phyloP scores from a whole-genome alignment of 352 stramenopile species.

The Phytophthora fragariaefolia region DNA sequence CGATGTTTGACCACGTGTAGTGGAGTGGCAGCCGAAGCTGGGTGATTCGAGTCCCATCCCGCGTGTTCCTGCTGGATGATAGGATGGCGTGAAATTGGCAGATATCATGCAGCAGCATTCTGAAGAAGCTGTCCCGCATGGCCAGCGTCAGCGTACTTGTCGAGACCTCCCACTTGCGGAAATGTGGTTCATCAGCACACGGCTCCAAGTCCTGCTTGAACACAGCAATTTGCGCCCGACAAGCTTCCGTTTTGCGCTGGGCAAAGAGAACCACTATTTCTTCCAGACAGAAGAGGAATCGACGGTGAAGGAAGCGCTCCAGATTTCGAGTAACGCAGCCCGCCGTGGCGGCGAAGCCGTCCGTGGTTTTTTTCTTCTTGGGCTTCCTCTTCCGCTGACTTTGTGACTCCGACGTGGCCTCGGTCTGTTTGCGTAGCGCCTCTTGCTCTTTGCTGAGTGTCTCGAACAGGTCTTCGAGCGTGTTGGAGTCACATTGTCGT shows the following conservation, averaged over 20 bases:
- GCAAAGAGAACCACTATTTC: slow-evolving; percentile 80
- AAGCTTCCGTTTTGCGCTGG: slow-evolving; percentile 70
- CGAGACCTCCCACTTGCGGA: slow-evolving; percentile 76
- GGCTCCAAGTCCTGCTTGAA: slow-evolving; percentile 67
- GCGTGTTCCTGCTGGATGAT: slow-evolving; percentile 71
- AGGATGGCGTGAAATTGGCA: slow-evolving; percentile 72
- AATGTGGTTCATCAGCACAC: slow-evolving; percentile 44
- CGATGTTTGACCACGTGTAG: slow-evolving; percentile 56
- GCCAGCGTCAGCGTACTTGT: slow-evolving; percentile 71
- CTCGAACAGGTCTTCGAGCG: slow-evolving; percentile 62
- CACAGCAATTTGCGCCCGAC: slow-evolving; percentile 46
- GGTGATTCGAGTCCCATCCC: slow-evolving; percentile 73
- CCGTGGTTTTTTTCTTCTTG: slow-evolving; percentile 41
- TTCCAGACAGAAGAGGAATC: slow-evolving; percentile 83
- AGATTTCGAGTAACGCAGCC: slow-evolving; percentile 47
- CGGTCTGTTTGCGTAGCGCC: slow-evolving; percentile 15
- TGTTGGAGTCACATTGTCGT: slow-evolving; percentile 62
- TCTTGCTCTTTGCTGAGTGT: slow-evolving; percentile 48
- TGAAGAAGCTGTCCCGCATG: slow-evolving; percentile 77
- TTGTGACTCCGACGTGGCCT: slow-evolving; percentile 7
- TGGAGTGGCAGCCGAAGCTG: slow-evolving; percentile 71
- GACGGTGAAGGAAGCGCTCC: slow-evolving; percentile 69
- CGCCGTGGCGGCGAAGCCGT: slow-evolving; percentile 19
- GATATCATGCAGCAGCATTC: slow-evolving; percentile 75
- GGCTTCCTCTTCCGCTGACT: slow-evolving; percentile 30